Conservation (phyloP, 2,329 filamentous ascomycete species). For the Fusarium graminum region DNA sequence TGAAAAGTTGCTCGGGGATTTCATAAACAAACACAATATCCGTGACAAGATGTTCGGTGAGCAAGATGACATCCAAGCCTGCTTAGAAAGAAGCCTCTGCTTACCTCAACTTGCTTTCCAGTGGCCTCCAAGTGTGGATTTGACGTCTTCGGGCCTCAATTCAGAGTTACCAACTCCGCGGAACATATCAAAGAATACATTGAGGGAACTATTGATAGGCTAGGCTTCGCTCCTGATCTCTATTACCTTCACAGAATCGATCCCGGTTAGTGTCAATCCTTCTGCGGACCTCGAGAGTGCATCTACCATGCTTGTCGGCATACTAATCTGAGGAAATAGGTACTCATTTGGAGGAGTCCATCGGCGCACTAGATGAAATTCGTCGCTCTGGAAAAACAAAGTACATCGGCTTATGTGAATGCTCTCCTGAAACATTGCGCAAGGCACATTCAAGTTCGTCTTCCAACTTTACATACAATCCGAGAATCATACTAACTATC, state of each 20-base stretch:
- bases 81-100: too few species aligned
- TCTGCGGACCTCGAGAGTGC: background rate
- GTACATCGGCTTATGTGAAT: constrained; percentile 1
- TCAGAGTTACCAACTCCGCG: background rate
- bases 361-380: background rate
- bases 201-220: background rate
- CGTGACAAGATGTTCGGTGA: background rate
- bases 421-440: background rate
- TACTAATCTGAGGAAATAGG: background rate
- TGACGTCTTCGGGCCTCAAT: background rate
- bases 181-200: background rate
- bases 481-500: background rate
- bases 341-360: background rate
- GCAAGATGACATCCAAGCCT: background rate
- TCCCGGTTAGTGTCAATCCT: background rate
- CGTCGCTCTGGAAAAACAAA: background rate
- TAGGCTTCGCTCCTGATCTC: background rate
- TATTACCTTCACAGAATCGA: constrained; percentile 1
- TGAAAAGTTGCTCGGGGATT: background rate
- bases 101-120: background rate
- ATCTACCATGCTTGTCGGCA: background rate
- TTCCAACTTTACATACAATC: background rate
- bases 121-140: background rate
- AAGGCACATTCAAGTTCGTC: background rate
- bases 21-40: background rate